Evolutionary conservation across 1,284 basidiomycete genomes (phyloP).

Genomic region (Chiua sp.): DNA sequence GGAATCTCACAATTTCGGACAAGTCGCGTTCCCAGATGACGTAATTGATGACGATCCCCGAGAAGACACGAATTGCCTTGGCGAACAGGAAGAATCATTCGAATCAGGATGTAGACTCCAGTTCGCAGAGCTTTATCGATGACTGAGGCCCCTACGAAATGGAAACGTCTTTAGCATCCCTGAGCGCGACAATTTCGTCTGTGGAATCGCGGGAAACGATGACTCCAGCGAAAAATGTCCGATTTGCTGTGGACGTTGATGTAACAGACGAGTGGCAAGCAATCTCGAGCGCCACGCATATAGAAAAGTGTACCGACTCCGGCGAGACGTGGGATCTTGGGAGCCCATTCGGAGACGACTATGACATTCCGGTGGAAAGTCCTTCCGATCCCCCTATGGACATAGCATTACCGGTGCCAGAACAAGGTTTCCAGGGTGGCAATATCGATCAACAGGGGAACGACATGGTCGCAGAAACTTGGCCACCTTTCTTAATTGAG

Average conservation of each 20-base stretch:
- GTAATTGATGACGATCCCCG: neutral
- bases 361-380: neutral
- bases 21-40: neutral
- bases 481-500: neutral
- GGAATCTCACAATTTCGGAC: neutral
- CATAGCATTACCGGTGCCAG: neutral
- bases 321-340: conserved; percentile 20
- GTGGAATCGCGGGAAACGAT: neutral
- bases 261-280: neutral
- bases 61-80: neutral
- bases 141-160: neutral
- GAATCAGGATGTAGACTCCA: neutral
- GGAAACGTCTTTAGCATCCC: neutral
- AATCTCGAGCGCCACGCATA: neutral
- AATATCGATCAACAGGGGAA: neutral
- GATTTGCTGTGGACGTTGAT: neutral
- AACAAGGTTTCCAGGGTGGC: neutral
- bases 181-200: neutral
- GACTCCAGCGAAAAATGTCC: neutral
- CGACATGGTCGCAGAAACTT: neutral
- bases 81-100: neutral
- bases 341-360: too few species aligned
- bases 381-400: neutral
- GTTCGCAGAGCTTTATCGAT: neutral
- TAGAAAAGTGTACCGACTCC: conserved; percentile 17